Evolutionary conservation across 164 flowering plant species (phyloP), one percentile per base, ranked within the genome.

Genomic region (Magnolia changhungtana): DNA sequence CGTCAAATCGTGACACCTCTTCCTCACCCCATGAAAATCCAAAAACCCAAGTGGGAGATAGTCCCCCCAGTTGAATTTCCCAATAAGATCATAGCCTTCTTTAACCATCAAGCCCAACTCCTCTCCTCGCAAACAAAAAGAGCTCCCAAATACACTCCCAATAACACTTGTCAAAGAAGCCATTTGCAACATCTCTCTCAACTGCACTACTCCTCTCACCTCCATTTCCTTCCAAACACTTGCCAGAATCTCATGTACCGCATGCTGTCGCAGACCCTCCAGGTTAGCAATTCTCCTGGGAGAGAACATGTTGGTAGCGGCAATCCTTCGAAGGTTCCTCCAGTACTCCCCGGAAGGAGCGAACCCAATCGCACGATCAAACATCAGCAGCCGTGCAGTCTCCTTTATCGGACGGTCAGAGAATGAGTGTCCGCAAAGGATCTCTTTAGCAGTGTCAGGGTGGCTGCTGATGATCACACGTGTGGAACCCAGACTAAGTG

Each of bases 331-430:
- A 0, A 95, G 88, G 69, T 81, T 83, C 37, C 90, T 80, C 98
- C 98, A 95, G 79, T 95, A 86, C 3, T 79, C 78, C 1, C 95
- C 96, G 0, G 89, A 82, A 20, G 97, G 94, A 21, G 98, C 92
- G 58, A 93, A 95, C 5, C 98, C 98, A 61, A 95, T 90, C 74
- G 98, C 97, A 0, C 93, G 91, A 68, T 93, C 90, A 58, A 95
- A 95, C 93, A 95, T 88, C 29, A 95, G 84, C n/a, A 80, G 8
- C 1, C 85, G 82, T 0, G 95, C 96, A 0, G 97, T 86, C 24
- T 85, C 84, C 74, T 90, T 92, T 0, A 89, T 65, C 0, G 98
- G 98, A 51, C 98, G 93, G 79, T 91, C 89, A 0, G 92, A 78
- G 72, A 95, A 95, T 0, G 95, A 76, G 1, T 87, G 63, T 0